Conservation (phyloP, 257 asterid species). For the Cynanchum wilfordii region DNA sequence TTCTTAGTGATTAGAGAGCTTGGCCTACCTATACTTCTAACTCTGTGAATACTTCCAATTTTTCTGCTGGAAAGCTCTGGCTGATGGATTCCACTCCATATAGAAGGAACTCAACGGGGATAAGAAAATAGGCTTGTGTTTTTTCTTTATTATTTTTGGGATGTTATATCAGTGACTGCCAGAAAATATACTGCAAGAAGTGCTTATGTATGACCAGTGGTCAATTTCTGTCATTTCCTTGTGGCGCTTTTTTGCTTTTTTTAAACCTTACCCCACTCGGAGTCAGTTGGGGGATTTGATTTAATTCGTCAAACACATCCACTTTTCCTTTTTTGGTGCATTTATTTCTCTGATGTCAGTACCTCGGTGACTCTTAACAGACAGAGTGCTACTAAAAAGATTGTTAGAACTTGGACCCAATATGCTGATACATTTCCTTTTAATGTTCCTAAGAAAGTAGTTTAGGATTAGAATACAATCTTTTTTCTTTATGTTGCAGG, state of each 20-base stretch:
- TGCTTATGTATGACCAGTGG: neutral
- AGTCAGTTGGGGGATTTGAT: conserved; percentile 6
- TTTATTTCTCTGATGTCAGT: neutral
- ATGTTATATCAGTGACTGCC: neutral
- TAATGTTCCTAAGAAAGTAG: neutral
- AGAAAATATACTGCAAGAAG: neutral
- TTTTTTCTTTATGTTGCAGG: neutral
- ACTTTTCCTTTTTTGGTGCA: neutral
- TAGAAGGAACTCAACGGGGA: neutral
- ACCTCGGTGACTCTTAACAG: neutral
- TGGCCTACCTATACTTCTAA: neutral
- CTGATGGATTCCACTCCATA: neutral
- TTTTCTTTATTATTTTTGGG: neutral
- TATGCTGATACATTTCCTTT: neutral
- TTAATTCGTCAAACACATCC: neutral
- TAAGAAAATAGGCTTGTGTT: neutral
- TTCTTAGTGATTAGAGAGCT: neutral
- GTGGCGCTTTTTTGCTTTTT: neutral
- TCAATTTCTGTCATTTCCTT: neutral
- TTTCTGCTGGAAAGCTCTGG: neutral
- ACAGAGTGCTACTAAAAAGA: neutral
- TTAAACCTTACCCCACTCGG: neutral
- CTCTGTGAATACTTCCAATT: neutral
- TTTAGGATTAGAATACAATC: neutral
- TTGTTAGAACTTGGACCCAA: neutral